Evolutionary conservation across 2,329 filamentous ascomycete genomes (phyloP), one percentile per base, ranked within the genome.

Genomic region (Elsinoe fawcettii): DNA sequence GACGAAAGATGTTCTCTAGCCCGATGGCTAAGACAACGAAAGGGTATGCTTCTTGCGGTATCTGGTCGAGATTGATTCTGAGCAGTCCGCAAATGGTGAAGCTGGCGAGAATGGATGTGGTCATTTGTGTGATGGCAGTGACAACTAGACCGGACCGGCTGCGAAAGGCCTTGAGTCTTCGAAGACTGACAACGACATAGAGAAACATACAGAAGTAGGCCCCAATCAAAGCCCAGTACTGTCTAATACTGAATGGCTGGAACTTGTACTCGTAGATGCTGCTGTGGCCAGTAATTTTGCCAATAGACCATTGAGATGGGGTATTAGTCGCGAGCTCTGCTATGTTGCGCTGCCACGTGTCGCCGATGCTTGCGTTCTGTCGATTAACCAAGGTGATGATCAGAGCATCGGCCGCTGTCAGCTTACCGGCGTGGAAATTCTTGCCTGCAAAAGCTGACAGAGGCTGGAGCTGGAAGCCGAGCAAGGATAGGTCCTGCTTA

Each of bases 381-480:
- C 80, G 80, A 66, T 90, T 85, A 59, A 91, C 79, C 5, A 92
- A 72, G 5, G 87, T 90, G 59, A 92, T 84, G 56, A 92, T 87
- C 4, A 92, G 75, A 2, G 88, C 86, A 72, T 92, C 88, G 1
- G 86, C 87, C 3, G 86, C 86, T 22, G 84, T 74, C 2, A 92
- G 76, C 55, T 76, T 79, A 9, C 82, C 79, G 58, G 87, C 81
- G 58, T 84, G 79, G 62, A 90, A 91, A 3, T 79, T 77, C 66
- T 91, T 90, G n/a, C 88, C 88, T 58, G 87, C 88, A 63, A 92
- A 90, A 16, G 91, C 87, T 55, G 88, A 88, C 1, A 86, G 88
- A 65, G 88, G 87, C 8, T 87, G 80, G 25, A 92, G 73, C 0
- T 86, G 89, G 43, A 90, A 76, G 66, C 90, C 89, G 64, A 88